phyloP scores from a whole-genome alignment of 1,139 yeast genomes.

The Sugiyamaella sp. region DNA sequence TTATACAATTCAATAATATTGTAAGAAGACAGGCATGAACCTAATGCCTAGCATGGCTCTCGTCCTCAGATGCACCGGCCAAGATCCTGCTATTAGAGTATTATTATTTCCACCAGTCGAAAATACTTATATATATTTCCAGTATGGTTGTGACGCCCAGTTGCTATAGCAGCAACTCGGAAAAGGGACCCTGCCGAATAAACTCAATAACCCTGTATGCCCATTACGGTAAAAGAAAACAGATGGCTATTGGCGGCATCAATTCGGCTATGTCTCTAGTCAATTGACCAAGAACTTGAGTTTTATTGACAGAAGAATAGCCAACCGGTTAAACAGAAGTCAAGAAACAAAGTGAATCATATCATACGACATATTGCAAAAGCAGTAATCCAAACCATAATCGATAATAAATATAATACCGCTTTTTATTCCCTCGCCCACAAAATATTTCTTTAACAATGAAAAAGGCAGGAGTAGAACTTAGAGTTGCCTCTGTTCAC shows the following conservation, averaged over 20 bases:
- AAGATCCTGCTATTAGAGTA: conserved; percentile 4
- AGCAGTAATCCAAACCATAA: conserved; percentile 10
- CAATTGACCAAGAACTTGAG: no score
- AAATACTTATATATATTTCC: conserved; percentile 3
- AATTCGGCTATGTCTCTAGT: no score
- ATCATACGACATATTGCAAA: conserved; percentile 1
- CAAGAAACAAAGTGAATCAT: neutral
- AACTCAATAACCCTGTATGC: no score
- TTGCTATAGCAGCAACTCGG: neutral
- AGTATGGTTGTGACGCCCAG: neutral
- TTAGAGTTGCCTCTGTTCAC: conserved; percentile 16
- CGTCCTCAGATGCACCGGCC: neutral
- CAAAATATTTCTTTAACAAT: conserved; percentile 3
- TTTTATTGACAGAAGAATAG: no score
- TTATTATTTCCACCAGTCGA: conserved; percentile 2
- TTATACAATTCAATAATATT: neutral
- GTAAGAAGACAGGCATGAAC: conserved; percentile 10
- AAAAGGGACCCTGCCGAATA: neutral
- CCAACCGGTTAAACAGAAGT: no score
- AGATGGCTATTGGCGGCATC: no score
- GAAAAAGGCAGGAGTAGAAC: conserved; percentile 10
- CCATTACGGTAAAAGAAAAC: no score
- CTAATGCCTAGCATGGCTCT: neutral
- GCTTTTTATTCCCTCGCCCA: conserved; percentile 14
- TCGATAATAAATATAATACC: conserved; percentile 7